Evolutionary conservation across 2,329 filamentous ascomycete species (phyloP).

Genomic region (Xylogone sp.): DNA sequence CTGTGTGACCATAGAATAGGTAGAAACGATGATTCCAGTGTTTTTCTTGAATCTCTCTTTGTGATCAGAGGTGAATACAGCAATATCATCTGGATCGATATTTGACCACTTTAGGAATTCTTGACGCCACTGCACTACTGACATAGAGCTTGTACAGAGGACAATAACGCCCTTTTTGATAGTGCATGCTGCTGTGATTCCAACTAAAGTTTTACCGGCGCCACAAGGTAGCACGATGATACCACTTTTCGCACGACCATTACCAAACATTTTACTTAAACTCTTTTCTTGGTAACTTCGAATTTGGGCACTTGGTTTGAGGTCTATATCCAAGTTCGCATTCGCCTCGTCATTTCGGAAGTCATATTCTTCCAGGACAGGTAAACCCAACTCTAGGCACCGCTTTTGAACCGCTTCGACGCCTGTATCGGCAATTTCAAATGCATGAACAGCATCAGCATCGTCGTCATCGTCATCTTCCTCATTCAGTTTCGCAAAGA

Average conservation of each 20-base stretch:
- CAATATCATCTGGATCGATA: slow-evolving; percentile 88
- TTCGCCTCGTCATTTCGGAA: slow-evolving; percentile 90
- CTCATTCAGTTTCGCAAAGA: slow-evolving; percentile 68
- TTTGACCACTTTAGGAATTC: slow-evolving; percentile 99
- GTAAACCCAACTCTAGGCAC: slow-evolving; percentile 80
- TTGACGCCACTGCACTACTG: slow-evolving; percentile 91
- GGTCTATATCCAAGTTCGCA: slow-evolving; percentile 87
- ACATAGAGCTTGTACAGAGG: slow-evolving; percentile 96
- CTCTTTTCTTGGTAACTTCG: slow-evolving; percentile 96
- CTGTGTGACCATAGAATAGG: slow-evolving; percentile 98
- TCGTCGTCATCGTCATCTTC: slow-evolving; percentile 84
- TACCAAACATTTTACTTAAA: slow-evolving; percentile 98
- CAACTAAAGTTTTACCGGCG: slow-evolving; percentile 93
- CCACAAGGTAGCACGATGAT: slow-evolving; percentile 97
- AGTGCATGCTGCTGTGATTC: slow-evolving; percentile 96
- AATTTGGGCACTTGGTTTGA: slow-evolving; percentile 85
- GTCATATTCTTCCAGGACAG: slow-evolving; percentile 94
- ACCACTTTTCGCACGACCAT: slow-evolving; percentile 92
- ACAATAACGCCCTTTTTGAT: slow-evolving; percentile 97
- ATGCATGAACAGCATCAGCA: slow-evolving; percentile 84
- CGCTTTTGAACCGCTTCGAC: slow-evolving; percentile 87
- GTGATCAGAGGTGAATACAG: slow-evolving; percentile 90
- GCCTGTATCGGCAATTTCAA: slow-evolving; percentile 78
- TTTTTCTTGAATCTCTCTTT: slow-evolving; percentile 83
- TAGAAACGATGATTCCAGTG: slow-evolving; percentile 94